These are phyloP conservation scores for Hypoxylon lienhwacheense DNA, from an alignment of 495 filamentous ascomycete genomes.

Conservation along the genomic window DNA sequence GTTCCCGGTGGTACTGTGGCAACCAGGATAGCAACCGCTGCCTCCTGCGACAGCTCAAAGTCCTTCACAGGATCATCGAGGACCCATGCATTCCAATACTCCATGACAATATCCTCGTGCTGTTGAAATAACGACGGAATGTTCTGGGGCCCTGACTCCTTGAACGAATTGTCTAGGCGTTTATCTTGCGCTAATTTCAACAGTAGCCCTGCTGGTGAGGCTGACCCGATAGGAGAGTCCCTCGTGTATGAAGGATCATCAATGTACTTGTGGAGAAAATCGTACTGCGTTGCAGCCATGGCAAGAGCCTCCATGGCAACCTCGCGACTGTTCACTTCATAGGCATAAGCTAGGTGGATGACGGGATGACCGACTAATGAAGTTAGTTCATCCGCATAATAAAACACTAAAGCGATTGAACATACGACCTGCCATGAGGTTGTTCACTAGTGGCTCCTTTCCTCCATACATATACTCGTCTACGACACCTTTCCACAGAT, in stretches of 20 bases:
- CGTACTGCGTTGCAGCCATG: slow-evolving; percentile 70
- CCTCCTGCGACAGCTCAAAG: slow-evolving; percentile 76
- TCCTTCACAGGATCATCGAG: slow-evolving; percentile 64
- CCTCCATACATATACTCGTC: slow-evolving; percentile 75
- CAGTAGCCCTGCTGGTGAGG: slow-evolving; percentile 67
- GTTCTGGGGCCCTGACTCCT: slow-evolving; percentile 61
- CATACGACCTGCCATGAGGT: slow-evolving; percentile 75
- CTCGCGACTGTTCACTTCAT: slow-evolving; percentile 76
- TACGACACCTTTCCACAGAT: slow-evolving; percentile 82
- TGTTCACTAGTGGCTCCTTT: slow-evolving; percentile 74
- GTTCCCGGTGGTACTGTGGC: slow-evolving; percentile 60
- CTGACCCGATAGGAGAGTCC: slow-evolving; percentile 51
- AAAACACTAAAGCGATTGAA: slow-evolving; percentile 23
- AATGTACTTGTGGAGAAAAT: slow-evolving; percentile 73
- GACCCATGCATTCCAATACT: slow-evolving; percentile 88
- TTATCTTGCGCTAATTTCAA: slow-evolving; percentile 57
- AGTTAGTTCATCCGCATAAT: slow-evolving; percentile 17
- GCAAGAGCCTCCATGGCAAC: slow-evolving; percentile 82
- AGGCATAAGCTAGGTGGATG: slow-evolving; percentile 88
- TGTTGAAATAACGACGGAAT: slow-evolving; percentile 66
- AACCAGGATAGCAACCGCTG: slow-evolving; percentile 71
- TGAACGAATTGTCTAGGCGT: slow-evolving; percentile 63
- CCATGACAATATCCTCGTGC: slow-evolving; percentile 68
- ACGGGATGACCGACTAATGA: slow-evolving; percentile 77
- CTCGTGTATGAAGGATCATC: slow-evolving; percentile 70